Percentiles rank a stretch among this genome's conserved stretches.
Conservation (phyloP, 2,329 filamentous ascomycete species). For the Colletotrichum navitas region DNA sequence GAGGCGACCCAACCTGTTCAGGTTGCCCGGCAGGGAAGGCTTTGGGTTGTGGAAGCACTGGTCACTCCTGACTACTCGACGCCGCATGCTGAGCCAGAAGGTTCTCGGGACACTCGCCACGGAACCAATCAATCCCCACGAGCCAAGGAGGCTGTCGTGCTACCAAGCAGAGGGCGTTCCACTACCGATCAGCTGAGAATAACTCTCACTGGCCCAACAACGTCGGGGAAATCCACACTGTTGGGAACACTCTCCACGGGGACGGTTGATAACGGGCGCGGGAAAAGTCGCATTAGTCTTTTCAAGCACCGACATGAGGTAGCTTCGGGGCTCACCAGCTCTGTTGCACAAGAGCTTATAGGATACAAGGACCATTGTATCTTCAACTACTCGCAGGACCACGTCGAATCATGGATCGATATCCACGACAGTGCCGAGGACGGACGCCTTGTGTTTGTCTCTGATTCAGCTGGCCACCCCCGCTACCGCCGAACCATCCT, state of each 20-base stretch:
- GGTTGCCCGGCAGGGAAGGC: conserved; percentile 59
- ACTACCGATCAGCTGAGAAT: conserved; percentile 83
- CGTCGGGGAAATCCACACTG: conserved; percentile 92
- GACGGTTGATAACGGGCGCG: conserved; percentile 89
- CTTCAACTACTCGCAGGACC: conserved; percentile 87
- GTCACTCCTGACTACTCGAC: conserved; percentile 78
- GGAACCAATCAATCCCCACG: conserved; percentile 25
- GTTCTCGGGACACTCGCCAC: conserved; percentile 35
- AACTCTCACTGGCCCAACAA: conserved; percentile 89
- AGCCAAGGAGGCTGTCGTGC: conserved; percentile 32
- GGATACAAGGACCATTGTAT: conserved; percentile 77
- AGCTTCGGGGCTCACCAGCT: conserved; percentile 91
- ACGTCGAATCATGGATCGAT: conserved; percentile 93
- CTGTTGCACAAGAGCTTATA: conserved; percentile 92
- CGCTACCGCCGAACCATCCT: conserved; percentile 91
- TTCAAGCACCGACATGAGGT: conserved; percentile 96
- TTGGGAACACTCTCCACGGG: conserved; percentile 90
- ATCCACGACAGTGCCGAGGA: conserved; percentile 84
- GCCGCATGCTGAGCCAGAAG: conserved; percentile 42
- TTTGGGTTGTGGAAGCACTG: conserved; percentile 92
- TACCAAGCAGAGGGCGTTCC: conserved; percentile 61
- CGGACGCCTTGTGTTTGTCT: conserved; percentile 86
- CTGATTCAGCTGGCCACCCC: conserved; percentile 92
- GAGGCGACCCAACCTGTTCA: conserved; percentile 44
- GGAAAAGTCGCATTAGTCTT: conserved; percentile 88